Evolutionary conservation across 2,329 filamentous ascomycete genomes (phyloP), one percentile per base, ranked within the genome.

Genomic region (Fusarium globosum): DNA sequence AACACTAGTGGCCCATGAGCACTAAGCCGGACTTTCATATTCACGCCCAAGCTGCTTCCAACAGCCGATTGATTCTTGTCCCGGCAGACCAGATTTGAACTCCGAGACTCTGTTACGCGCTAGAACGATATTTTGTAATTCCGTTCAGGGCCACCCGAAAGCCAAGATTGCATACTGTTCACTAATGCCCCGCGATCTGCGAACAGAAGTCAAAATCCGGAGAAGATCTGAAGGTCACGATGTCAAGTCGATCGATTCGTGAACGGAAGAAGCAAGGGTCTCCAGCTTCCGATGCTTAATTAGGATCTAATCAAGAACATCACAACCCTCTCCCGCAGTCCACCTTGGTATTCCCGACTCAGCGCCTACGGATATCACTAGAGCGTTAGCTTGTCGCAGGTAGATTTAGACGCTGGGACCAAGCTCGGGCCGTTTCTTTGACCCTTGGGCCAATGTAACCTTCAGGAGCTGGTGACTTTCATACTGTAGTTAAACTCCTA

Each of bases 21-120:
- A 8, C 48, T 20, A 35, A 35, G 0, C 0, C n/a, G 48, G 21
- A 2, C 48, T 51, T 51, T 20, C 6, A 14, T 51, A 23, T 51
- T 23, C 12, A 12, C 48, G 48, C 2, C 30, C 21, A 51, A 35
- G 48, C 11, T 51, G 48, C 3, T 33, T 7, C 8, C 21, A 35
- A 35, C 1, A 35, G 3, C 30, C 6, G 12, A 2, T 23, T 0
- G 2, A 51, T 6, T 16, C 30, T 6, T 35, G 21, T 10, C n/a
- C 30, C 2, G 8, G 16, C 3, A 51, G 12, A 6, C 48, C 16
- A 51, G 21, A 35, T 35, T 7, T 35, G 48, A 15, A 20, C 12
- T 35, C 30, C 30, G 30, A 51, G 12, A 35, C 7, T 35, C 21
- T 51, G 12, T 1, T 20, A 23, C 16, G 15, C 30, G 21, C 30